A percentile compares a stretch with the other conserved stretches of the same genome.
Conservation (phyloP, 495 filamentous ascomycete genomes). For the Cryomyces antarcticus region DNA sequence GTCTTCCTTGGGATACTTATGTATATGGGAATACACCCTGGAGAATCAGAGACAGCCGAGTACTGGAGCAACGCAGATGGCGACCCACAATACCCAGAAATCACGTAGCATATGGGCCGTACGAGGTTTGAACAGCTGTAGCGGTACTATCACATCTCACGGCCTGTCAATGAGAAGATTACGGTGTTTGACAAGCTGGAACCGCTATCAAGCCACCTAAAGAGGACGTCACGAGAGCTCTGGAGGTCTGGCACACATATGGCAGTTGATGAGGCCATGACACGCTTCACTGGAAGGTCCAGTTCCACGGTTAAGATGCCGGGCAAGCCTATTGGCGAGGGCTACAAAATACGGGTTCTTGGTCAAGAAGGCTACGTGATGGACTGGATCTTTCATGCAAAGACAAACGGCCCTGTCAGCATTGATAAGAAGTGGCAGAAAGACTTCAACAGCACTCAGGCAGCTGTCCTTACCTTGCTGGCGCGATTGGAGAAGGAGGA, state of each 20-base stretch:
- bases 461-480: too few relatives aligned
- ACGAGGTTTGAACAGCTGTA: background rate
- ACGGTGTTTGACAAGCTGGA: background rate
- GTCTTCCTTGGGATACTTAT: background rate
- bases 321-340: background rate
- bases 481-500: too few relatives aligned
- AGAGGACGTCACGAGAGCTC: background rate
- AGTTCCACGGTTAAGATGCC: slow-evolving; percentile 1
- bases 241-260: background rate
- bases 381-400: background rate
- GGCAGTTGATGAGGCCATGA: background rate
- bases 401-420: too few relatives aligned
- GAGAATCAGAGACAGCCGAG: background rate
- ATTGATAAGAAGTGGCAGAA: too few relatives aligned
- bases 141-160: background rate
- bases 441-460: too few relatives aligned
- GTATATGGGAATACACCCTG: background rate
- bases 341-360: slow-evolving; percentile 1
- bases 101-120: background rate
- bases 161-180: background rate
- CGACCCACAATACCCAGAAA: background rate
- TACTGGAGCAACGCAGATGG: background rate
- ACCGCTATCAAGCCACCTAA: background rate
- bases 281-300: background rate
- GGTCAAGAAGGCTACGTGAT: background rate